phyloP scores from a whole-genome alignment of 345 rosid species.

The Microthlaspi erraticum region DNA sequence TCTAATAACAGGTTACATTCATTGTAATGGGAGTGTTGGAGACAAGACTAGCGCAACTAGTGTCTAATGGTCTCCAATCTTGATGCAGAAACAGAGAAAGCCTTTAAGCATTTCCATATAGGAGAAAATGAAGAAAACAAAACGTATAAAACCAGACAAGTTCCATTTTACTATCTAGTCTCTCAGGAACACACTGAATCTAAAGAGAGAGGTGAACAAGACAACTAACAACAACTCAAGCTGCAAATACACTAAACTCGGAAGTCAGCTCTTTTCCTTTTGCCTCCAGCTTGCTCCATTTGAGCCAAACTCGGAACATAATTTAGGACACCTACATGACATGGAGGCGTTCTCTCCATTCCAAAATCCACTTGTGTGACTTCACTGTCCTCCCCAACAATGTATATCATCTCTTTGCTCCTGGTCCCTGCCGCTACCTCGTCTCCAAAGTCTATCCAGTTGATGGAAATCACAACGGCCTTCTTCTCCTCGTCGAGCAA shows the following conservation, averaged over 20 bases:
- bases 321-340: not conserved
- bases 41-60: not conserved
- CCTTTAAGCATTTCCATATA: slow-evolving; percentile 50
- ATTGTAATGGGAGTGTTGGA: too few species aligned
- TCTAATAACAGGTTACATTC: not conserved
- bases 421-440: not conserved
- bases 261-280: slow-evolving; percentile 2
- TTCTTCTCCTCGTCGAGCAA: not conserved
- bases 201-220: too few species aligned
- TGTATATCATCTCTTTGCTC: not conserved
- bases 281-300: not conserved
- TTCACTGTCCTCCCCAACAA: not conserved
- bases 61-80: slow-evolving; percentile 91
- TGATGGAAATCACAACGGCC: not conserved
- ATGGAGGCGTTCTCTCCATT: not conserved
- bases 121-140: slow-evolving; percentile 4
- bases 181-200: too few species aligned
- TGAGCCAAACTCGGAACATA: slow-evolving; percentile 4
- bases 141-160: slow-evolving; percentile 16
- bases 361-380: not conserved
- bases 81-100: slow-evolving; percentile 82
- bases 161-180: not conserved
- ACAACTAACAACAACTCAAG: too few species aligned
- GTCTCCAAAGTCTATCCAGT: not conserved
- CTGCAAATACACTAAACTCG: too few species aligned